Evolutionary conservation across 768 basidiomycete species (phyloP).

Genomic region (Amanita subjunquillea): DNA sequence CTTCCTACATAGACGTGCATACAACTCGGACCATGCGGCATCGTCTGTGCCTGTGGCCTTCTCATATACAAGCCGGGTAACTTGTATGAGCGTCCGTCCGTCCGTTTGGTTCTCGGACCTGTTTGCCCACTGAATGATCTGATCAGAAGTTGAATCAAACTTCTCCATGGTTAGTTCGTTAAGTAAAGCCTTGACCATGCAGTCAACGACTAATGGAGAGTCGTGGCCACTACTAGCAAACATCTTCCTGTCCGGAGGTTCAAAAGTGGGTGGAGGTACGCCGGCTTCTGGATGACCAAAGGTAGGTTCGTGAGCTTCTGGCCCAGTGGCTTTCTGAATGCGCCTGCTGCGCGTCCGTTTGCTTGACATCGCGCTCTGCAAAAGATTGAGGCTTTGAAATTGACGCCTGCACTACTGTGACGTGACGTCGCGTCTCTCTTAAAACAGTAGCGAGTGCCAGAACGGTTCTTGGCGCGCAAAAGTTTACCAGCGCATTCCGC

Average conservation of each 20-base stretch:
- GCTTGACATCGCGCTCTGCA: slow-evolving; percentile 28
- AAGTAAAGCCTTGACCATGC: slow-evolving; percentile 84
- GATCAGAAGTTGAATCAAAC: slow-evolving; percentile 91
- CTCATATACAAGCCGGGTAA: slow-evolving; percentile 93
- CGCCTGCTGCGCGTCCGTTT: slow-evolving; percentile 73
- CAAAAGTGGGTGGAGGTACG: slow-evolving; percentile 26
- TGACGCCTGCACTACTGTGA: too few relatives aligned
- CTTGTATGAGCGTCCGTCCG: slow-evolving; percentile 88
- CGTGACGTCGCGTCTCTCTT: too few relatives aligned
- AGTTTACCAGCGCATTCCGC: too few relatives aligned
- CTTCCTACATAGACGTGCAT: slow-evolving; percentile 88
- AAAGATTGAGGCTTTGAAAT: too few relatives aligned
- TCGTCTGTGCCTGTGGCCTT: slow-evolving; percentile 81
- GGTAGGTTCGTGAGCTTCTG: slow-evolving; percentile 27
- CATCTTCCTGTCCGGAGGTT: slow-evolving; percentile 66
- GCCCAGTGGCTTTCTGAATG: slow-evolving; percentile 46
- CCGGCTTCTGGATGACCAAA: slow-evolving; percentile 20
- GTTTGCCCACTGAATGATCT: slow-evolving; percentile 94
- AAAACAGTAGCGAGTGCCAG: too few relatives aligned
- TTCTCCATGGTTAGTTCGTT: slow-evolving; percentile 97
- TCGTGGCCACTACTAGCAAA: slow-evolving; percentile 39
- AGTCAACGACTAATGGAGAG: slow-evolving; percentile 79
- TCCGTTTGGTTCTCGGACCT: slow-evolving; percentile 87
- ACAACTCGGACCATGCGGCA: slow-evolving; percentile 94
- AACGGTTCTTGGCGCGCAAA: too few relatives aligned